A percentile compares a stretch with the other conserved stretches of the same genome.
Evolutionary conservation across 2,329 filamentous ascomycete genomes (phyloP).

Genomic region (Immersiporthe knoxdaviesiana): DNA sequence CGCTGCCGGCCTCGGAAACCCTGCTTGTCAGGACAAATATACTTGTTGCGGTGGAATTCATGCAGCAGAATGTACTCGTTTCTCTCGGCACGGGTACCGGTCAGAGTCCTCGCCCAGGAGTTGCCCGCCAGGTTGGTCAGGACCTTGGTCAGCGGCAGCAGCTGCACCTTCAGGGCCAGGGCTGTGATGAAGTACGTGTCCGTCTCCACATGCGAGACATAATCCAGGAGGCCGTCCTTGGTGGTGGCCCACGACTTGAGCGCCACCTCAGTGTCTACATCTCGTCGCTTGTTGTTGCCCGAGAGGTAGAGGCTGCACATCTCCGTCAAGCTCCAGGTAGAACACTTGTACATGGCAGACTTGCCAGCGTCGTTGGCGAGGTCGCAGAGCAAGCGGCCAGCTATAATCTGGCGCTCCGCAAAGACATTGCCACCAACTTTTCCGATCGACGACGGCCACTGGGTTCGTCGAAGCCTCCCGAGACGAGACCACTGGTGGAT

Average conservation of each 20-base stretch:
- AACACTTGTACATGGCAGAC: constrained; percentile 94
- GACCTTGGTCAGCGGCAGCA: constrained; percentile 91
- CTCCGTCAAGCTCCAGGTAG: constrained; percentile 96
- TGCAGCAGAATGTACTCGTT: constrained; percentile 99
- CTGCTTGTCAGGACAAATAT: constrained; percentile 96
- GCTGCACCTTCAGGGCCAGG: constrained; percentile 83
- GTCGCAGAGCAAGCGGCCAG: constrained; percentile 89
- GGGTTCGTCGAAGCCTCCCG: constrained; percentile 77
- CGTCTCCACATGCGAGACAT: constrained; percentile 88
- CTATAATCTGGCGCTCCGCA: constrained; percentile 85
- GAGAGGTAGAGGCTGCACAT: constrained; percentile 93
- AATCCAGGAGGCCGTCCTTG: constrained; percentile 87
- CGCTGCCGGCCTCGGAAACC: constrained; percentile 76
- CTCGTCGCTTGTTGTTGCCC: constrained; percentile 71
- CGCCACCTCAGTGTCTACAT: constrained; percentile 86
- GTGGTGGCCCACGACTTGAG: constrained; percentile 85
- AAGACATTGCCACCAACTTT: constrained; percentile 90
- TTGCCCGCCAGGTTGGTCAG: constrained; percentile 96
- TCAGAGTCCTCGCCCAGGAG: constrained; percentile 95
- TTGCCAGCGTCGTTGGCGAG: constrained; percentile 96
- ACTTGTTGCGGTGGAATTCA: constrained; percentile 95
- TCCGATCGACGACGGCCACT: constrained; percentile 87
- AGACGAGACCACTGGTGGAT: constrained; percentile 94
- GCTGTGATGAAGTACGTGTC: constrained; percentile 97
- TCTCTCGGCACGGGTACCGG: constrained; percentile 92